Evolutionary conservation across 2,329 filamentous ascomycete species (phyloP), one percentile per base, ranked within the genome.

Genomic region (Aspergillus thermomutatus): DNA sequence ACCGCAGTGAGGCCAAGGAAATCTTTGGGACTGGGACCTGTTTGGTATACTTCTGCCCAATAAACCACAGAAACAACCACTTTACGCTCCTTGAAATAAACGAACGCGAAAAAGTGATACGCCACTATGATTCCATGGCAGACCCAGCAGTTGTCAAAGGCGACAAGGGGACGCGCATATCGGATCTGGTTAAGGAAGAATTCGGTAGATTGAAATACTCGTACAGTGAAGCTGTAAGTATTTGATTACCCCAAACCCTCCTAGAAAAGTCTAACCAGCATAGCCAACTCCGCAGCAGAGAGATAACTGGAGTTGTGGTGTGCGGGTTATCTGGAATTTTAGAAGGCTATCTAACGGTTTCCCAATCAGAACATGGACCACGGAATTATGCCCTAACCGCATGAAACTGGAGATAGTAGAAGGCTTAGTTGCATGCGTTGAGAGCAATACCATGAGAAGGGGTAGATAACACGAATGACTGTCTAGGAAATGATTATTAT

Each of bases 21-120:
- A 14, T 14, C 21, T 58, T 54, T 31, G 31, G 43, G 7, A 31
- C 43, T 7, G 2, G 4, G 9, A n/a, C 43, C 21, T 54, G 26
- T 57, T 57, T 59, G 23, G 59, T 60, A 48, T 57, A 53, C 58
- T 60, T 59, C 48, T 68, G 40, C 53, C 61, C 58, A 28, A 62
- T 58, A 8, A 54, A 67, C 57, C 47, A 61, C 52, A 37, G 27
- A 9, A 28, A 52, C n/a, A 58, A 59, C 26, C 56, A 70, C 57
- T 70, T 66, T 37, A 63, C 58, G 19, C 49, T 69, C 31, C 62
- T 70, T 11, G 59, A 70, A 52, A 66, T 69, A 17, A 67, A 70
- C 53, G 48, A 70, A 55, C 28, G 45, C 27, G 53, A 65, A 41
- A 50, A 58, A 50, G 60, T 62, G 17, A 68, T 69, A 56, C 60